Percentiles rank a stretch among this genome's conserved stretches.
phyloP scores from a whole-genome alignment of 2,329 filamentous ascomycete genomes.

The Fusarium multiceps region DNA sequence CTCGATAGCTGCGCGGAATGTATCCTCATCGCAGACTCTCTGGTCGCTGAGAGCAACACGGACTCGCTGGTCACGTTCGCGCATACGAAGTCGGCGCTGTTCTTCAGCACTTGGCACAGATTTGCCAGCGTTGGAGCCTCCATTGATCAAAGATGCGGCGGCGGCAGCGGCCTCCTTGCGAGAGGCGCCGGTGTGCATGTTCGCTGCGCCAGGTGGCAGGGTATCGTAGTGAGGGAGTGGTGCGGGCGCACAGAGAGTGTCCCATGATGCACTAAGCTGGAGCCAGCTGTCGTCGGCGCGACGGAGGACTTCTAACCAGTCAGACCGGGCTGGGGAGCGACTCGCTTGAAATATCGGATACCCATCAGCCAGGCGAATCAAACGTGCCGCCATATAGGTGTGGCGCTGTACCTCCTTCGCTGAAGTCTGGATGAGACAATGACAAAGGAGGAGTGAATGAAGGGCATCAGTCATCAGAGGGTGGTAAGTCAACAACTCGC shows the following conservation, averaged over 20 bases:
- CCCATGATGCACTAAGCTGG: conserved; percentile 73
- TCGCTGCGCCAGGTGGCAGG: neutral
- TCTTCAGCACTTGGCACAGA: conserved; percentile 54
- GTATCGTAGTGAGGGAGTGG: conserved; percentile 57
- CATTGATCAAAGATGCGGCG: conserved; percentile 37
- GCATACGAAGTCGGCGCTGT: conserved; percentile 68
- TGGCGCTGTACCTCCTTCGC: conserved; percentile 81
- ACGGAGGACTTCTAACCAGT: conserved; percentile 82
- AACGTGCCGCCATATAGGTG: conserved; percentile 82
- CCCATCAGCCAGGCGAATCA: conserved; percentile 79
- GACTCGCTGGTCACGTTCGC: conserved; percentile 73
- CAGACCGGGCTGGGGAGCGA: conserved; percentile 76
- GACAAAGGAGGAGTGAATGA: conserved; percentile 80
- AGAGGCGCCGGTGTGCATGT: conserved; percentile 2
- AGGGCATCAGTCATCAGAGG: conserved; percentile 82
- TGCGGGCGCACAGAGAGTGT: conserved; percentile 73
- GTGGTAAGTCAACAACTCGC: conserved; percentile 72
- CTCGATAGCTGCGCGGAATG: conserved; percentile 71
- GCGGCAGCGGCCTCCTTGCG: conserved; percentile 33
- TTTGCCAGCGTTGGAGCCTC: conserved; percentile 40
- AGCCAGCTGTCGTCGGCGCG: conserved; percentile 76
- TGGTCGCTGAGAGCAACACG: conserved; percentile 76
- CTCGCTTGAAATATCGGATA: conserved; percentile 83
- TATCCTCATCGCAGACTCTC: conserved; percentile 73
- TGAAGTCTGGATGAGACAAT: conserved; percentile 83